Base-by-base conservation (phyloP, 73 alveolate genomes). In the Durusdinium trenchii region DNA sequence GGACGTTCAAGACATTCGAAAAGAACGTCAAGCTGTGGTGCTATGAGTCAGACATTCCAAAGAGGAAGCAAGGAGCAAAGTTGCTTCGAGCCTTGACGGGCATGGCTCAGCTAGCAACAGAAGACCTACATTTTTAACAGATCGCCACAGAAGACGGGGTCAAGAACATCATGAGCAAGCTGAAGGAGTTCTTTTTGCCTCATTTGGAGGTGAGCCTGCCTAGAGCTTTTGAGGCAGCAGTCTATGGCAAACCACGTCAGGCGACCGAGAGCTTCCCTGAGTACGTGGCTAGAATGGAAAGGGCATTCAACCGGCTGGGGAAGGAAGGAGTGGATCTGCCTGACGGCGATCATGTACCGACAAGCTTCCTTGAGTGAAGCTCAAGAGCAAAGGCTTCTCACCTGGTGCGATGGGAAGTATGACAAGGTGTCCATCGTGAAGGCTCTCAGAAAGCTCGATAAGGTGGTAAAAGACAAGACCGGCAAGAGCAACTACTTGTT, bases 351-450 rank as follows among this genome's bases (percentile, higher is more conserved):
- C 87, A 43, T 76, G 86, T 76, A 76, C 61, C 86, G 87, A 0
- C 87, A 76, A 16, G 87, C 87, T 0, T 43, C 62, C 0, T 61
- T 76, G 43, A 43, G 43, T 0, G 87, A 76, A 2, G 43, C 60
- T 5, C 87, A 76, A 42, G 87, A 76, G 4, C 87, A 76, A 6
- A 0, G 87, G 6, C 62, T 76, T 1, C 43, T 43, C 7, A 76
- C 87, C 0, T 76, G 87, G 87, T 43, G 87, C 40, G 87, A 76
- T 3, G 87, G 87, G 20, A 76, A 45, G 42, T 76, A 76, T 61
- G 60, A 42, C 87, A 42, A 26, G 3, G 61, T 10, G 35, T 12
- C 36, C 6, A 5, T 76, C 38, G 60, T 76, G 43, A 76, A 76
- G 87, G 61, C 62, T 20, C 43, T 76, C 43, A 40, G 87, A 43